Percentiles rank a stretch among this genome's conserved stretches.
These are phyloP conservation scores for Plantago ovata DNA, from an alignment of 257 asterid species.

Conservation along the genomic window DNA sequence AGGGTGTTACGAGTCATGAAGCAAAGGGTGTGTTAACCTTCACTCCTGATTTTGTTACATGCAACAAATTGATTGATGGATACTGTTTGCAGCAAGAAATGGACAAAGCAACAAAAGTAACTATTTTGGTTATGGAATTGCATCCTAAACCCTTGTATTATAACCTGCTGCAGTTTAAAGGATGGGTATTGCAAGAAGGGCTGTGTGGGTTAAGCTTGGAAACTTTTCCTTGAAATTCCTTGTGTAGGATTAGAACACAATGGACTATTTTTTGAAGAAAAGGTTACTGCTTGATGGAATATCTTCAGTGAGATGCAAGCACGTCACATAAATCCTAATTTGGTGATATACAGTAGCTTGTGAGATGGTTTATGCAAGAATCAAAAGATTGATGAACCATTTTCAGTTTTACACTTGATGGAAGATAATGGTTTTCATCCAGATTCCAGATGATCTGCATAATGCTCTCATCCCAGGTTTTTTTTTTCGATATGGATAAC, in stretches of 20 bases:
- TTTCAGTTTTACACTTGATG: not conserved
- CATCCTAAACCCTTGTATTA: too few relatives aligned
- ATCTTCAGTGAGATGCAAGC: too few relatives aligned
- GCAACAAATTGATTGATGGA: not conserved
- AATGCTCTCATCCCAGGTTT: constrained; percentile 3
- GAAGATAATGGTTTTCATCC: not conserved
- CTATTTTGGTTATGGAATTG: not conserved
- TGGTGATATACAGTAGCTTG: not conserved
- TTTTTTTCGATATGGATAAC: constrained; percentile 4
- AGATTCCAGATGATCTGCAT: not conserved
- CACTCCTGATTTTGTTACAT: not conserved
- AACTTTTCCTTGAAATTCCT: not conserved
- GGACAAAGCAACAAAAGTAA: not conserved
- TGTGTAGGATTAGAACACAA: constrained; percentile 1
- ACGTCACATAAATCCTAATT: too few relatives aligned
- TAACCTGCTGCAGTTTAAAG: not conserved
- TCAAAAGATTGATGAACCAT: not conserved
- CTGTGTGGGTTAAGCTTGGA: too few relatives aligned
- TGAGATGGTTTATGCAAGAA: constrained; percentile 3
- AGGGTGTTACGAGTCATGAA: too few relatives aligned
- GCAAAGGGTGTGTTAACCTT: too few relatives aligned
- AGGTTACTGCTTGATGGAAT: constrained; percentile 10
- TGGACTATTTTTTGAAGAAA: constrained; percentile 5
- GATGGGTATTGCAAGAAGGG: too few relatives aligned
- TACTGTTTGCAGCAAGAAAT: not conserved